phyloP scores from a whole-genome alignment of 495 filamentous ascomycete species.

The Penicillium simplicissimum region DNA sequence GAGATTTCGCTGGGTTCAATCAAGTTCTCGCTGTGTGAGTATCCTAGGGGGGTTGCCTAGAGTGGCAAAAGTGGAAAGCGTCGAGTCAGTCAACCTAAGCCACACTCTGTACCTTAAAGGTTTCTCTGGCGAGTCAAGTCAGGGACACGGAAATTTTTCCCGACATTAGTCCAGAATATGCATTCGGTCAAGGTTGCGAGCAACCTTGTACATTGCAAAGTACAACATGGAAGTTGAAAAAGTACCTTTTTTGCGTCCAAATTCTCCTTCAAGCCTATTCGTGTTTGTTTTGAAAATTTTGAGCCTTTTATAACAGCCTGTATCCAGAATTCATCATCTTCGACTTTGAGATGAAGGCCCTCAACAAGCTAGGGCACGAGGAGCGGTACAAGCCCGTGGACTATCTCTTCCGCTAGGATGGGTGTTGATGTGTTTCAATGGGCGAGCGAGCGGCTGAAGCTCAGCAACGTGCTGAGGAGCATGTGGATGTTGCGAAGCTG shows the following conservation, averaged over 20 bases:
- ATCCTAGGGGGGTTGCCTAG: background rate
- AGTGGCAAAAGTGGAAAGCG: background rate
- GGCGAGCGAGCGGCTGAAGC: conserved; percentile 36
- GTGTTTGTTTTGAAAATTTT: no score
- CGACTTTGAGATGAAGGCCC: conserved; percentile 44
- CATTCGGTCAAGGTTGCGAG: no score
- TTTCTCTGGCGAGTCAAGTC: no score
- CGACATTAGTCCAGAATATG: no score
- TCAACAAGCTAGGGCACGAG: conserved; percentile 48
- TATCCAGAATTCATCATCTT: conserved; percentile 48
- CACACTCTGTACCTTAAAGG: background rate
- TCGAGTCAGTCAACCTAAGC: background rate
- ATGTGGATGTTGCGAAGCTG: conserved; percentile 42
- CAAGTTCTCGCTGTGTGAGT: background rate
- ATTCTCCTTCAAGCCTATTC: no score
- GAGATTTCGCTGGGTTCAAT: background rate
- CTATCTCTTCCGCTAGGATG: conserved; percentile 51
- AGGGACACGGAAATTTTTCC: no score
- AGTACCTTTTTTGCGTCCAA: no score
- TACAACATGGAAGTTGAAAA: no score
- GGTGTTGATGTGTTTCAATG: conserved; percentile 41
- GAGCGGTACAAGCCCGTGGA: conserved; percentile 46
- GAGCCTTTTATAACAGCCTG: background rate
- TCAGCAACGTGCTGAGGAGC: conserved; percentile 45
- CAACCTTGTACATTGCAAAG: no score